Evolutionary conservation across 108 stramenopile genomes (phyloP).

Genomic region (Cyclostephanos tholiformis): DNA sequence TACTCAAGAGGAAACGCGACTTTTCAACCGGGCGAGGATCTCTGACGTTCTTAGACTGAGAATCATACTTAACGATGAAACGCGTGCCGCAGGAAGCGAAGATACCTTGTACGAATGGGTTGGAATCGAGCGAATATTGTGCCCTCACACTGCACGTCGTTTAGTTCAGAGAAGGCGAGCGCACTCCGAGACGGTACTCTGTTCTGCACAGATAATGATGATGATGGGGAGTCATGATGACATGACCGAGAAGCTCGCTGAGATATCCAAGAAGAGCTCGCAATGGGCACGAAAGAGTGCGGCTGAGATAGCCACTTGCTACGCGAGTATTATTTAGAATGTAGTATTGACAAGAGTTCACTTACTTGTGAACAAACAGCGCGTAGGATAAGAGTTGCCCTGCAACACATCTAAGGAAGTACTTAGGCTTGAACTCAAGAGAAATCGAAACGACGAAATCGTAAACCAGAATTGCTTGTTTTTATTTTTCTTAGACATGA

Average conservation of each 20-base stretch:
- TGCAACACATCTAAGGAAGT: too few relatives aligned
- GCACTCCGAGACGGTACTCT: not conserved
- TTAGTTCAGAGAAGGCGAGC: not conserved
- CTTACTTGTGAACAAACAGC: too few relatives aligned
- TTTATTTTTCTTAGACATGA: too few relatives aligned
- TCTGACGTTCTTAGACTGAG: not conserved
- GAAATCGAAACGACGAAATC: constrained; percentile 14
- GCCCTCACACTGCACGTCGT: not conserved
- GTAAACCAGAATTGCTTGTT: not conserved
- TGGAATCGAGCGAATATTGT: not conserved
- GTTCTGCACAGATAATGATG: not conserved
- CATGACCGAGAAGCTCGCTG: not conserved
- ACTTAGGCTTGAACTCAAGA: not conserved
- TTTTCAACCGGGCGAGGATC: not conserved
- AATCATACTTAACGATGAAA: not conserved
- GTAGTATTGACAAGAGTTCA: too few relatives aligned
- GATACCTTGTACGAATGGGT: not conserved
- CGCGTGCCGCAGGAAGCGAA: not conserved
- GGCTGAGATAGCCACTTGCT: not conserved
- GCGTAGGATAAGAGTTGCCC: too few relatives aligned
- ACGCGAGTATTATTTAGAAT: not conserved
- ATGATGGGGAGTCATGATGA: not conserved
- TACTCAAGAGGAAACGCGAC: not conserved
- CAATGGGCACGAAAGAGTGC: not conserved
- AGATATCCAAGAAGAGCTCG: not conserved